A percentile compares a stretch with the other conserved stretches of the same genome.
phyloP scores from a whole-genome alignment of 352 stramenopile species.

The Globisporangium uncinulatum region DNA sequence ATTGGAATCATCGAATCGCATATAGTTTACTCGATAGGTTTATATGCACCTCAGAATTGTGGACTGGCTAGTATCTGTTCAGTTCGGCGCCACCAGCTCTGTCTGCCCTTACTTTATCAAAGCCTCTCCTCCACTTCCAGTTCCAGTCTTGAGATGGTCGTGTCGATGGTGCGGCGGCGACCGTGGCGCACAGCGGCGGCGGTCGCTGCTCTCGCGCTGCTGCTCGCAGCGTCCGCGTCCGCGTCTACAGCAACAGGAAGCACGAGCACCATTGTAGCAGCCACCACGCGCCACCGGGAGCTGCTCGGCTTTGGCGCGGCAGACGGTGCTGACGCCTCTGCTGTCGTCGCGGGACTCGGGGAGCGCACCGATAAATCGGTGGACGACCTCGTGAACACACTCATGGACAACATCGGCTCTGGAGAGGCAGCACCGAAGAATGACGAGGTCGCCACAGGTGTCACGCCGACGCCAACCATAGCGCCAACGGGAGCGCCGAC shows the following conservation, averaged over 20 bases:
- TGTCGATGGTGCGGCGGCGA: too few species aligned
- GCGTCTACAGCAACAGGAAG: neutral
- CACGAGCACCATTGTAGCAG: neutral
- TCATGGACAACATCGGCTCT: neutral
- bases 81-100: too few species aligned
- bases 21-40: too few species aligned
- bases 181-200: too few species aligned
- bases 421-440: neutral
- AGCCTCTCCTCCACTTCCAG: too few species aligned
- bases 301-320: constrained; percentile 6
- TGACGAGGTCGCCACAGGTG: neutral
- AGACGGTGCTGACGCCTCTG: neutral
- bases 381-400: neutral
- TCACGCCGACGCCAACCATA: neutral
- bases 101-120: too few species aligned
- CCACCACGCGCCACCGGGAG: neutral
- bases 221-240: neutral
- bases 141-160: too few species aligned
- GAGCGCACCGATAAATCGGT: neutral
- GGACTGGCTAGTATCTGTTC: too few species aligned
- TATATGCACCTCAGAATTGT: too few species aligned
- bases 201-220: too few species aligned
- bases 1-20: too few species aligned
- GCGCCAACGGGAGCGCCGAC: neutral
- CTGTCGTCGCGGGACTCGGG: constrained; percentile 7